Evolutionary conservation across 1,139 yeast genomes (phyloP).

Genomic region (Candida sp.): DNA sequence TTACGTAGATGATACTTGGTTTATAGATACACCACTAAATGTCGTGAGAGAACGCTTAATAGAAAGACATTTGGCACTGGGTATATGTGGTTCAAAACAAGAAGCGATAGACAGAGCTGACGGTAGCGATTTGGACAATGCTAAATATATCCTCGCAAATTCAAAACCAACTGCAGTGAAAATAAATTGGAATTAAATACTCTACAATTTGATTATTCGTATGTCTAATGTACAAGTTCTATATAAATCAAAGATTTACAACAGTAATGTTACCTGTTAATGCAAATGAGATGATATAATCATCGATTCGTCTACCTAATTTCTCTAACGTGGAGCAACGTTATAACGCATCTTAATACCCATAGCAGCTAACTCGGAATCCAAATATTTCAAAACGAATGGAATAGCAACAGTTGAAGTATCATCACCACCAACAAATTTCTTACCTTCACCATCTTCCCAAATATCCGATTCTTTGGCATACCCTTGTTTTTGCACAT

Average conservation of each 20-base stretch:
- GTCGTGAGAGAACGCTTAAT: constrained; percentile 59
- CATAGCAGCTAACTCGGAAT: constrained; percentile 97
- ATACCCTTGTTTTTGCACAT: constrained; percentile 35
- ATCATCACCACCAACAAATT: constrained; percentile 87
- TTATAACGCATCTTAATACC: constrained; percentile 91
- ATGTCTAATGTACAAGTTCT: constrained; percentile 3
- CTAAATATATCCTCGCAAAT: constrained; percentile 46
- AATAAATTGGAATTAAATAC: constrained; percentile 8
- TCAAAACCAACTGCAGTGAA: constrained; percentile 24
- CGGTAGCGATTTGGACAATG: constrained; percentile 69
- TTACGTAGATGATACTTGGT: constrained; percentile 43
- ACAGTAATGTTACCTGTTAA: constrained; percentile 1
- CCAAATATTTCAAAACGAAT: constrained; percentile 90
- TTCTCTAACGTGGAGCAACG: constrained; percentile 53
- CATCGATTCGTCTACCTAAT: background rate
- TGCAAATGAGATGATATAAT: constrained; percentile 1
- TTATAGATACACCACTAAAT: constrained; percentile 40
- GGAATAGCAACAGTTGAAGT: constrained; percentile 97
- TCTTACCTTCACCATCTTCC: constrained; percentile 97
- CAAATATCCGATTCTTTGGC: constrained; percentile 79
- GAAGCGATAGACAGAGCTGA: constrained; percentile 65
- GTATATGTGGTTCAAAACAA: constrained; percentile 53
- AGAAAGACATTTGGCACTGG: constrained; percentile 66
- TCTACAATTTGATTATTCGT: background rate
- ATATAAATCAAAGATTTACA: background rate